phyloP scores from a whole-genome alignment of 352 stramenopile species.

The Pythium vanterpoolii region DNA sequence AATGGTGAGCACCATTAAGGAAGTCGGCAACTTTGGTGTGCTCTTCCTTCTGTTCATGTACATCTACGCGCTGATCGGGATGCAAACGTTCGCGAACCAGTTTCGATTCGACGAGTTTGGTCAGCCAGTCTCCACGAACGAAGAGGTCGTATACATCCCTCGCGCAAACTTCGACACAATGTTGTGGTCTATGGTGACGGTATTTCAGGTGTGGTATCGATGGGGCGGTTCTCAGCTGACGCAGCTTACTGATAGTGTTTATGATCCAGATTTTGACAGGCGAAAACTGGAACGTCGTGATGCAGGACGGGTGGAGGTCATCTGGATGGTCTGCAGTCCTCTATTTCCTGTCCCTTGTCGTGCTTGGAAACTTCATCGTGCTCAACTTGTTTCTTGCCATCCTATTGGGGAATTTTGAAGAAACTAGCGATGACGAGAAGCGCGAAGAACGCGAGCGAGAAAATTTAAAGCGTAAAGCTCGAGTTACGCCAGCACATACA shows the following conservation, averaged over 20 bases:
- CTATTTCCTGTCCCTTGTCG: constrained; percentile 83
- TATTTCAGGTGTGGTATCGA: constrained; percentile 48
- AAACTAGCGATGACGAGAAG: constrained; percentile 53
- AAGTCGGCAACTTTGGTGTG: constrained; percentile 91
- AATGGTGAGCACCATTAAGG: constrained; percentile 83
- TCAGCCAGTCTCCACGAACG: constrained; percentile 31
- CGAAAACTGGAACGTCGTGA: constrained; percentile 92
- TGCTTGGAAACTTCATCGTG: constrained; percentile 78
- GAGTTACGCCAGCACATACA: constrained; percentile 9
- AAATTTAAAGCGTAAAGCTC: constrained; percentile 25
- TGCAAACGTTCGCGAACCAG: constrained; percentile 92
- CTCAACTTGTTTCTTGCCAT: constrained; percentile 93
- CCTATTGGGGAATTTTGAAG: constrained; percentile 87
- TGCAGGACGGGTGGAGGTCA: constrained; percentile 86
- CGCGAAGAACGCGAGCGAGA: constrained; percentile 37
- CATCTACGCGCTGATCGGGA: constrained; percentile 90
- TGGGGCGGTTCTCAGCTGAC: neutral
- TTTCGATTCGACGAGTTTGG: constrained; percentile 86
- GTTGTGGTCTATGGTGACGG: constrained; percentile 62
- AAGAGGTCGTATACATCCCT: constrained; percentile 35
- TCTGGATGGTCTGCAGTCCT: constrained; percentile 48
- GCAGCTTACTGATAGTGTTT: neutral
- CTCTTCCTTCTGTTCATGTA: constrained; percentile 93
- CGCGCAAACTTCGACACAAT: constrained; percentile 69
- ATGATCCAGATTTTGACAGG: constrained; percentile 84